Percentiles rank a stretch among this genome's conserved stretches.
Conservation (phyloP, 495 filamentous ascomycete genomes). For the Parmelia sp. region DNA sequence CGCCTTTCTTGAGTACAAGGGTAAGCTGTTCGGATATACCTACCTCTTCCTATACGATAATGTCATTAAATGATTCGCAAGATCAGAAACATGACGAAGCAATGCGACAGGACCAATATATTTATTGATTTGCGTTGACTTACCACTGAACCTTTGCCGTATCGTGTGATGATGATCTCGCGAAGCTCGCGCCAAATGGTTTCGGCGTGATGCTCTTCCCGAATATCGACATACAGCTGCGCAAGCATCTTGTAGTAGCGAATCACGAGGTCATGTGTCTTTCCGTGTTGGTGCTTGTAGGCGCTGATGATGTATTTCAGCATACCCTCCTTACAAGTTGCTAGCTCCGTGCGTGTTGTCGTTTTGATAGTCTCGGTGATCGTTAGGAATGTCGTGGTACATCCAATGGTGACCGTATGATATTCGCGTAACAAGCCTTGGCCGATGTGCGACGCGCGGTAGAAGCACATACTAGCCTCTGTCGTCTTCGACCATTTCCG, state of each 20-base stretch:
- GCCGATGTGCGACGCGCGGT: constrained; percentile 51
- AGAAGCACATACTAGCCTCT: constrained; percentile 48
- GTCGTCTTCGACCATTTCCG: constrained; percentile 32
- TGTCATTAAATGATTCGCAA: not conserved
- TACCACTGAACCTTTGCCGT: constrained; percentile 47
- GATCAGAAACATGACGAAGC: not conserved
- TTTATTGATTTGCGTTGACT: not conserved
- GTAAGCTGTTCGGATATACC: constrained; percentile 44
- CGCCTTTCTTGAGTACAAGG: constrained; percentile 43
- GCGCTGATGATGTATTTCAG: constrained; percentile 52
- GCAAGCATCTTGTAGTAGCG: constrained; percentile 51
- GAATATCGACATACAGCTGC: constrained; percentile 47
- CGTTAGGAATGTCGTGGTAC: constrained; percentile 51
- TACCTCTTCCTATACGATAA: constrained; percentile 25
- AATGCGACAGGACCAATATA: not conserved
- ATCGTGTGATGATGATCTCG: constrained; percentile 45
- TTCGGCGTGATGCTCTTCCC: constrained; percentile 47
- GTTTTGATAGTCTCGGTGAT: constrained; percentile 43
- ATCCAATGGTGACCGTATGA: constrained; percentile 41
- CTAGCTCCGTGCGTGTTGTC: constrained; percentile 41
- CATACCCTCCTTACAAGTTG: constrained; percentile 48
- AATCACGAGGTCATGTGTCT: constrained; percentile 49
- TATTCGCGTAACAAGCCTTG: constrained; percentile 45
- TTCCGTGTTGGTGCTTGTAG: constrained; percentile 47
- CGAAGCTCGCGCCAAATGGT: constrained; percentile 49